Evolutionary conservation across 106 monocot species (phyloP), one percentile per base, ranked within the genome.

Genomic region (Agapanthus africanus): DNA sequence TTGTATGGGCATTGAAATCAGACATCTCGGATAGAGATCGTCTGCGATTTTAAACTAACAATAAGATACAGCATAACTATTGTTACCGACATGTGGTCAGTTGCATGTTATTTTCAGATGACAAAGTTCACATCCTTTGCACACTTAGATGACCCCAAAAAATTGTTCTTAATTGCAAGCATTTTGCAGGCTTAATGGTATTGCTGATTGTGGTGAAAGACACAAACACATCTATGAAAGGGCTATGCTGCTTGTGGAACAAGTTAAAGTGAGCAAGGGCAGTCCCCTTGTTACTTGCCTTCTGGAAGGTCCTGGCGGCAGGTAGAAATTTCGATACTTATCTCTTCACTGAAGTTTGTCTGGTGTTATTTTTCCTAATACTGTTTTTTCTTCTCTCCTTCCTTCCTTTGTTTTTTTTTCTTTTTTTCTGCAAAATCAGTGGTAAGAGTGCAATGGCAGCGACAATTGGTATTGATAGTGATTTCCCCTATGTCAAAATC

Each of bases 251-350:
- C 85, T 88, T 59, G 94, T 91, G 33, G 94, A 91, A 47, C 94
- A 95, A 81, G 95, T 95, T 79, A 95, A 72, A 85, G 88, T 81
- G 71, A 88, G 91, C 75, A 85, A 91, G 70, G 89, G 87, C 46
- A 92, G 86, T 71, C 97, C 97, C 33, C 97, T 92, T 73, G 79
- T 91, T 60, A 97, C 92, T 67, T 97, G 97, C 79, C 92, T 97
- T 72, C 60, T 97, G 26, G 92, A 97, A 85, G 97, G 97, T 71
- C 82, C 87, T 25, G 54, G 74, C 75, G 97, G 97, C 76, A 89
- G 89, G 93, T 93, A 84, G 10, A n/a, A 11, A 69, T 15, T 11
- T 13, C 62, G 9, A 38, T 44, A 52, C 34, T 28, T 37, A 37
- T 64, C 66, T 33, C 31, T 21, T 64, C 65, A n/a, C n/a, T n/a